These are phyloP conservation scores for Pseudozyma tsukubaensis DNA, from an alignment of 1,284 basidiomycete genomes.

Conservation along the genomic window DNA sequence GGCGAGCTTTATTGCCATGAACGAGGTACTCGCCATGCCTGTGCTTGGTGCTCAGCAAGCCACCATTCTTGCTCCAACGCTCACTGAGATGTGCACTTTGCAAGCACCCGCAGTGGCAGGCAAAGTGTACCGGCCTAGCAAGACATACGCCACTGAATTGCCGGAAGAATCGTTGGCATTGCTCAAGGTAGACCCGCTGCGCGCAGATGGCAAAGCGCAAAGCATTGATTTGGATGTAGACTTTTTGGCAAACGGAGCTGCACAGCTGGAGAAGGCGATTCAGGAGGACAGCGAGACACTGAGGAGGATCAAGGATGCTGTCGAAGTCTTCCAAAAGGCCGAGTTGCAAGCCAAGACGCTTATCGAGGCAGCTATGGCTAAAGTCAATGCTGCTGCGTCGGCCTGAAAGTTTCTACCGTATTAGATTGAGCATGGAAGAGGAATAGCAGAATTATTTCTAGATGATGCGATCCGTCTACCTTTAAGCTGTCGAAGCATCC, in stretches of 20 bases:
- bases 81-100: conserved; percentile 26
- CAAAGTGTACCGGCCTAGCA: conserved; percentile 32
- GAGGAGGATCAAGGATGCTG: conserved; percentile 36
- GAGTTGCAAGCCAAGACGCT: conserved; percentile 29
- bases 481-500: too few species aligned
- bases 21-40: conserved; percentile 42
- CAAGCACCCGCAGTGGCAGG: conserved; percentile 1
- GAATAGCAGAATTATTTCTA: too few species aligned
- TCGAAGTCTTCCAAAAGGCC: conserved; percentile 32
- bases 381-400: conserved; percentile 13
- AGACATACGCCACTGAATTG: conserved; percentile 21
- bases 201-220: conserved; percentile 27
- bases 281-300: conserved; percentile 22
- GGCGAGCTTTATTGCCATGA: conserved; percentile 32
- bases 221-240: conserved; percentile 16
- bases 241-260: conserved; percentile 26
- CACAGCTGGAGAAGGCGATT: conserved; percentile 20
- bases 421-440: too few species aligned
- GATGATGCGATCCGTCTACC: too few species aligned
- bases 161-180: conserved; percentile 20
- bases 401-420: not conserved
- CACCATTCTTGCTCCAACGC: conserved; percentile 32
- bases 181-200: conserved; percentile 29
- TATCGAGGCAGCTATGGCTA: conserved; percentile 30
- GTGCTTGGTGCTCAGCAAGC: conserved; percentile 35